A percentile compares a stretch with the other conserved stretches of the same genome.
Conservation (phyloP, 345 rosid genomes). For the Linum trigynum region DNA sequence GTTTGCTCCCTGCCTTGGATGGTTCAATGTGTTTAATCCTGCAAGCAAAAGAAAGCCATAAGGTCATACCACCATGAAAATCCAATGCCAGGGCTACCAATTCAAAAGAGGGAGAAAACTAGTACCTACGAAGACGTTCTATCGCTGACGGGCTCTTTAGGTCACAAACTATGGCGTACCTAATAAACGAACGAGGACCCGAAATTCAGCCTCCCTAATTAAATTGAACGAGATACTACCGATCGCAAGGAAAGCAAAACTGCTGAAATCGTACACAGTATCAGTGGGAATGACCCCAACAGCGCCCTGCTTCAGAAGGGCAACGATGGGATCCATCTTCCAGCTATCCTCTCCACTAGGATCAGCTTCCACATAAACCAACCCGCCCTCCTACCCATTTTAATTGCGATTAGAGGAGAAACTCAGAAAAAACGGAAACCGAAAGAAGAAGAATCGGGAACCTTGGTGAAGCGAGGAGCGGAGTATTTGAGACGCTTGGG, state of each 20-base stretch:
- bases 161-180: conserved; percentile 72
- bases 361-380: conserved; percentile 62
- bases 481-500: conserved; percentile 93
- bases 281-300: conserved; percentile 96
- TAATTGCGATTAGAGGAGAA: not conserved
- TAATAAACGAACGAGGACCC: conserved; percentile 15
- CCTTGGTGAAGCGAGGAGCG: conserved; percentile 69
- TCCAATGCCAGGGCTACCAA: conserved; percentile 1
- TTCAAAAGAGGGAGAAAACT: conserved; percentile 1
- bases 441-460: conserved; percentile 10
- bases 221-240: not conserved
- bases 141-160: conserved; percentile 62
- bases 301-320: conserved; percentile 74
- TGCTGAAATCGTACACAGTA: conserved; percentile 39
- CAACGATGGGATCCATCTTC: conserved; percentile 57
- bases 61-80: conserved; percentile 7
- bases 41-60: conserved; percentile 24
- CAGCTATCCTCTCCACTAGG: conserved; percentile 61
- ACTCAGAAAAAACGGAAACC: not conserved
- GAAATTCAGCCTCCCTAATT: not conserved
- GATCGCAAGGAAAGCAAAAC: not conserved
- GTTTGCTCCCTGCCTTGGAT: conserved; percentile 48
- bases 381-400: conserved; percentile 39
- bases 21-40: conserved; percentile 74
- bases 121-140: conserved; percentile 84